These are phyloP conservation scores for Umbelopsis sp. DNA, from an alignment of 192 early-diverging fungal genomes.

Conservation along the genomic window DNA sequence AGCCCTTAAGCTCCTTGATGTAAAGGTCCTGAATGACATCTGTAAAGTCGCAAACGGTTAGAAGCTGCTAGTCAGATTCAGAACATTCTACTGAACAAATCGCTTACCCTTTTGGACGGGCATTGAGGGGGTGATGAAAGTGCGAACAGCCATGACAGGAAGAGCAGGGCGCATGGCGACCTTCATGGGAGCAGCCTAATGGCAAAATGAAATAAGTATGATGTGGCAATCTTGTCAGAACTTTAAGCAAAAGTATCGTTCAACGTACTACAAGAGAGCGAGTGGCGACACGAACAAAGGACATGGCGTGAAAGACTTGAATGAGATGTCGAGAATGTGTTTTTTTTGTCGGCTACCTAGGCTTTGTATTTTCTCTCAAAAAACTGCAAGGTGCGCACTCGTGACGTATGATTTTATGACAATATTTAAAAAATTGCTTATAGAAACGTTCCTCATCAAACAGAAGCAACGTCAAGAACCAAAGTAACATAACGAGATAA, in stretches of 20 bases:
- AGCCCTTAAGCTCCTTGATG: constrained; percentile 57
- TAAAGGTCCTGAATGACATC: constrained; percentile 56
- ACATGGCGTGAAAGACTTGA: constrained; percentile 3
- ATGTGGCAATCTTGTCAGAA: neutral
- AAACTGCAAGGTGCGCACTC: neutral
- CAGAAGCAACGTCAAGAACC: too few relatives aligned
- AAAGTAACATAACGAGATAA: too few relatives aligned
- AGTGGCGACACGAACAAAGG: constrained; percentile 22
- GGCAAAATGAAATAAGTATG: neutral
- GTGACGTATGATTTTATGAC: constrained; percentile 1
- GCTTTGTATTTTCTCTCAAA: constrained; percentile 2
- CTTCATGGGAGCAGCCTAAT: constrained; percentile 22
- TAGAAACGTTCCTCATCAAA: too few relatives aligned
- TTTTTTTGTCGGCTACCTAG: neutral
- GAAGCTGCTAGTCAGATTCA: neutral
- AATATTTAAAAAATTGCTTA: neutral
- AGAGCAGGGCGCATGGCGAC: constrained; percentile 48
- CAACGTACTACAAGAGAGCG: constrained; percentile 20
- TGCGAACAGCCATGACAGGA: constrained; percentile 56
- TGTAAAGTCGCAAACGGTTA: constrained; percentile 12
- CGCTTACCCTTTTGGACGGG: constrained; percentile 50
- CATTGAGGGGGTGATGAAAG: constrained; percentile 50
- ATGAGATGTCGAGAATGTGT: constrained; percentile 18
- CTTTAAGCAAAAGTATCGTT: too few relatives aligned
- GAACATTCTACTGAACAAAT: neutral